A percentile compares a stretch with the other conserved stretches of the same genome.
These are phyloP conservation scores for Trichoderma arundinaceum DNA, from an alignment of 2,329 filamentous ascomycete genomes.

Conservation along the genomic window DNA sequence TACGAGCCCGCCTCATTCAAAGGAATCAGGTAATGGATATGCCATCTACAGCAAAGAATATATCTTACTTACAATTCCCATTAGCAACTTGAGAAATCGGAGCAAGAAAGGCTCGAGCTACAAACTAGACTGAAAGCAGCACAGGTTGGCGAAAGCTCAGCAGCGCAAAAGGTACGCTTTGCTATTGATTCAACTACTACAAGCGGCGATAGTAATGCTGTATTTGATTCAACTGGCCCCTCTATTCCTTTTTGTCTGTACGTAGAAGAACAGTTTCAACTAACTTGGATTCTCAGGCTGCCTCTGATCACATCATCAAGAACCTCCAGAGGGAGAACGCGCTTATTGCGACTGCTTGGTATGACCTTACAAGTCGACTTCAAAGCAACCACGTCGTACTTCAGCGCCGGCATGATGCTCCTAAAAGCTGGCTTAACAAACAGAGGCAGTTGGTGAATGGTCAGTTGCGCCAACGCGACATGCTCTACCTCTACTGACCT, in stretches of 20 bases:
- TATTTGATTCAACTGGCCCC: neutral
- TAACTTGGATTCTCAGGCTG: constrained; percentile 47
- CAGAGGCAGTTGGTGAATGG: constrained; percentile 75
- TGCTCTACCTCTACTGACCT: constrained; percentile 52
- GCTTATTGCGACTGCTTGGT: constrained; percentile 84
- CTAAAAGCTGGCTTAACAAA: constrained; percentile 84
- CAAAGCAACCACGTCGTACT: constrained; percentile 84
- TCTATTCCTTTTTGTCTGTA: neutral
- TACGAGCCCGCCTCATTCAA: constrained; percentile 60
- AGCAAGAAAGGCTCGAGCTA: constrained; percentile 62
- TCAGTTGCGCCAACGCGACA: constrained; percentile 53
- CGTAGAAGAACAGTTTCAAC: neutral
- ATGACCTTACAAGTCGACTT: constrained; percentile 76
- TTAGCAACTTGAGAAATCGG: constrained; percentile 64
- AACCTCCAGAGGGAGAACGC: constrained; percentile 78
- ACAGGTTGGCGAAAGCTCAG: constrained; percentile 55
- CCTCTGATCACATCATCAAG: constrained; percentile 62
- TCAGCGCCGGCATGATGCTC: constrained; percentile 74
- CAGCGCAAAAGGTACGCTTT: constrained; percentile 59
- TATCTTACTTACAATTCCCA: constrained; percentile 5
- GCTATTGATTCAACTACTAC: too few species aligned
- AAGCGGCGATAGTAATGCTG: too few species aligned
- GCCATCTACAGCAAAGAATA: neutral
- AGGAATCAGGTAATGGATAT: constrained; percentile 63
- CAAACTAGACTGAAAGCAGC: constrained; percentile 61